Evolutionary conservation across 139 green algal species (phyloP), one percentile per base, ranked within the genome.

Genomic region (Pleodorina starrii): DNA sequence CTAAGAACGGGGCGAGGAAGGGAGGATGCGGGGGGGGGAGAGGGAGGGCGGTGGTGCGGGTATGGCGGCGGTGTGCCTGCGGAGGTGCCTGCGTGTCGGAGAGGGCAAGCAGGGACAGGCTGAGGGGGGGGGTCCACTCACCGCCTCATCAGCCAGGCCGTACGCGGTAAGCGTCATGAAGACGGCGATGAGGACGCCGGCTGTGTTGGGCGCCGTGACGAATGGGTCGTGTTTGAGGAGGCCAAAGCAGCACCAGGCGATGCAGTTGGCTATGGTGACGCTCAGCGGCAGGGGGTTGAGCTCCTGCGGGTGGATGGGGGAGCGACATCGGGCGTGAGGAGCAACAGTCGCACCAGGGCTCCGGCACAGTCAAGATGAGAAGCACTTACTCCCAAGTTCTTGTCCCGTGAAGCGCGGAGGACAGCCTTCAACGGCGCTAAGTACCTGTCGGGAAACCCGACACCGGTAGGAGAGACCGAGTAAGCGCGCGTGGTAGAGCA

Each of bases 241-340:
- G 0, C 90, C 88, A 38, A 96, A 97, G 1, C 71, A 81, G 3
- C 92, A 60, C 95, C 95, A 97, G 27, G 87, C 91, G 3, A 92
- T 72, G n/a, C 87, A 94, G 85, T 96, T 96, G 16, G 90, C 91
- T 0, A 93, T 83, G 10, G 95, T 91, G 16, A 94, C 71, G 5
- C 91, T 79, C 51, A 96, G 95, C 1, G 95, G 95, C 9, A 96
- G 79, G 5, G 94, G 92, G 85, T 97, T 97, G 5, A 97, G 77
- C 48, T 94, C 90, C 94, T 96, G 90, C 89, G 48, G 32, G 6
- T n/a, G n/a, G n/a, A n/a, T n/a, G n/a, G n/a, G 3, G 6, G 32
- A 10, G 29, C 14, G 35, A 85, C 29, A 21, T 27, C 25, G n/a
- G 29, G n/a, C 76, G 10, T 12, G 21, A 11, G 50, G 50, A 16